These are phyloP conservation scores for Aspergillus affinis DNA, from an alignment of 495 filamentous ascomycete species.

Conservation along the genomic window DNA sequence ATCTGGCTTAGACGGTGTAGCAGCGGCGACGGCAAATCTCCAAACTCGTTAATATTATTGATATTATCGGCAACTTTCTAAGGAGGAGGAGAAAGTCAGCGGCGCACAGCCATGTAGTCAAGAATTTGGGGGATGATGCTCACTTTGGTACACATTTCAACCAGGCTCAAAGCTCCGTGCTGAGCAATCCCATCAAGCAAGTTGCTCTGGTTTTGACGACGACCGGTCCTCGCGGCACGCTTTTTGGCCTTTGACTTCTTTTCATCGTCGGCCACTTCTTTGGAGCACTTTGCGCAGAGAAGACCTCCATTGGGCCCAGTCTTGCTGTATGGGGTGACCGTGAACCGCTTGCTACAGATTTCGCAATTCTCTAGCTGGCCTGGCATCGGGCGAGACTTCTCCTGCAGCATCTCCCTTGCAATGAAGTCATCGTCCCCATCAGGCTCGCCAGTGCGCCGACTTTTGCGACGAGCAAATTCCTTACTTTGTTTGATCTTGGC, in stretches of 20 bases:
- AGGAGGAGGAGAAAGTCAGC: neutral
- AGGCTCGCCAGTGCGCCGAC: slow-evolving; percentile 45
- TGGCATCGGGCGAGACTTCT: slow-evolving; percentile 64
- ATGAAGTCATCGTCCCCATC: slow-evolving; percentile 50
- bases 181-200: slow-evolving; percentile 70
- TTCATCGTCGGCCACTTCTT: slow-evolving; percentile 62
- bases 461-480: slow-evolving; percentile 60
- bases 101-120: neutral
- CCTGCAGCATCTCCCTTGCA: slow-evolving; percentile 56
- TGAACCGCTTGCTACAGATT: slow-evolving; percentile 83
- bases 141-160: slow-evolving; percentile 76
- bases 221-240: slow-evolving; percentile 45
- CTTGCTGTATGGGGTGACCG: slow-evolving; percentile 87
- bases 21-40: slow-evolving; percentile 66
- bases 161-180: slow-evolving; percentile 69
- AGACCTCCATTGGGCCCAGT: slow-evolving; percentile 79
- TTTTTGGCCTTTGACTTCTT: slow-evolving; percentile 66
- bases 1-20: slow-evolving; percentile 77
- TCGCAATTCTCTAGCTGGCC: slow-evolving; percentile 91
- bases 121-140: neutral
- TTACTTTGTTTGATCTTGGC: slow-evolving; percentile 78
- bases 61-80: slow-evolving; percentile 79
- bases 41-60: slow-evolving; percentile 76
- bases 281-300: slow-evolving; percentile 84
- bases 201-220: slow-evolving; percentile 74